Evolutionary conservation across 352 stramenopile genomes (phyloP).

Genomic region (Phytophthora foliorum): DNA sequence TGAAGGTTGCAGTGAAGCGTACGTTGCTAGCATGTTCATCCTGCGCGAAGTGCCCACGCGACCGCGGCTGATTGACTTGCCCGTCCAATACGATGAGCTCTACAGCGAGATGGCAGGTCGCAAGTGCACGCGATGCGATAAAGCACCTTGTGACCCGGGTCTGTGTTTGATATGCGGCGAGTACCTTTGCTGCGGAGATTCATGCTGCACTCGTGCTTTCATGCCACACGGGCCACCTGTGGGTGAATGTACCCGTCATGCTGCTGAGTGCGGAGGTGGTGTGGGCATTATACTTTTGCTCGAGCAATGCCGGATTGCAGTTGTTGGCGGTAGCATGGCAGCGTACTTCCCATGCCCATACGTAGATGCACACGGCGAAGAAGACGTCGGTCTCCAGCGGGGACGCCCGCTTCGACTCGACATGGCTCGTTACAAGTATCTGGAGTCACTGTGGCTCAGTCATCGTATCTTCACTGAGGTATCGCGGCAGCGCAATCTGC

Average conservation of each 20-base stretch:
- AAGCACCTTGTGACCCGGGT: conserved; percentile 73
- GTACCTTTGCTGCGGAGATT: conserved; percentile 87
- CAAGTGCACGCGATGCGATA: conserved; percentile 77
- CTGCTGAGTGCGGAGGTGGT: conserved; percentile 86
- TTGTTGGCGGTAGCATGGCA: conserved; percentile 88
- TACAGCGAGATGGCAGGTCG: conserved; percentile 79
- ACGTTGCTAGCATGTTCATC: conserved; percentile 92
- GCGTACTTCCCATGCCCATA: conserved; percentile 89
- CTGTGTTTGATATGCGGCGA: conserved; percentile 89
- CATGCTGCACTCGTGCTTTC: conserved; percentile 85
- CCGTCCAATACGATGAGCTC: conserved; percentile 87
- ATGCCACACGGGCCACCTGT: conserved; percentile 79
- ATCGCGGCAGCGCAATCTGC: conserved; percentile 88
- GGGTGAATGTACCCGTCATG: conserved; percentile 88
- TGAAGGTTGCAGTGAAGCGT: conserved; percentile 86
- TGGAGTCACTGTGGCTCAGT: conserved; percentile 88
- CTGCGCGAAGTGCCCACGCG: conserved; percentile 68
- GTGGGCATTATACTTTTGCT: conserved; percentile 87
- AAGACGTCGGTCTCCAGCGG: conserved; percentile 85
- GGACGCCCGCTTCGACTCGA: conserved; percentile 85
- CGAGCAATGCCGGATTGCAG: conserved; percentile 85
- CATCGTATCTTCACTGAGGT: conserved; percentile 89
- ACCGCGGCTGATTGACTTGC: conserved; percentile 81
- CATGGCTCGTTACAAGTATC: conserved; percentile 69
- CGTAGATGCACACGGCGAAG: conserved; percentile 87